A percentile compares a stretch with the other conserved stretches of the same genome.
phyloP scores from a whole-genome alignment of 148 eudicot species.

The Arctostaphylos glauca region DNA sequence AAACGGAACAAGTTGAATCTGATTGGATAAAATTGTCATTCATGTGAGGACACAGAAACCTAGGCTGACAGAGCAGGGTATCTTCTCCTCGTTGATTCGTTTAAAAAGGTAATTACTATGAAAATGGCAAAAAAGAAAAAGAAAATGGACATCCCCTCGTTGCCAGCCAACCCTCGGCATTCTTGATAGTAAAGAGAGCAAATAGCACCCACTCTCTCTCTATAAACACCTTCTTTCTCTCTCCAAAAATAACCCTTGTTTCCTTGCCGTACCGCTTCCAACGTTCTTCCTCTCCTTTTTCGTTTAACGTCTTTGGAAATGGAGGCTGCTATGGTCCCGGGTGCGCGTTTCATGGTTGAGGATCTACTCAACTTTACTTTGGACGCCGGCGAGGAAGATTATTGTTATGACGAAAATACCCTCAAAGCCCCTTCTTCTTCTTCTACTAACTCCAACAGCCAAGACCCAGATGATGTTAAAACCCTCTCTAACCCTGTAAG shows the following conservation, averaged over 20 bases:
- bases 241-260: neutral
- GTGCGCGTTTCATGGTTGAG: conserved; percentile 35
- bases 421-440: conserved; percentile 24
- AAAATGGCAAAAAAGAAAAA: neutral
- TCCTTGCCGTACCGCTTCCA: neutral
- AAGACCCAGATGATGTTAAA: conserved; percentile 16
- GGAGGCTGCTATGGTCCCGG: conserved; percentile 29
- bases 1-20: too few species aligned
- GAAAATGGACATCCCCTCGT: neutral
- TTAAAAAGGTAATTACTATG: too few species aligned
- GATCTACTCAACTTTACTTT: conserved; percentile 54
- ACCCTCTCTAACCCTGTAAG: conserved; percentile 37
- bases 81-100: too few species aligned
- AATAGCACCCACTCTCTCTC: conserved; percentile 16
- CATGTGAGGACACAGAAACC: too few species aligned
- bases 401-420: conserved; percentile 23
- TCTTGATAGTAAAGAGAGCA: neutral
- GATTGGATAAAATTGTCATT: too few species aligned
- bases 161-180: neutral
- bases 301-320: conserved; percentile 16
- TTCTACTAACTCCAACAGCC: conserved; percentile 18
- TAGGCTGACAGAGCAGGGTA: too few species aligned
- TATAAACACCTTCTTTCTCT: neutral
- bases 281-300: conserved; percentile 12
- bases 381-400: conserved; percentile 37